These are phyloP conservation scores for Xylariales sp. DNA, from an alignment of 2,329 filamentous ascomycete genomes.

Conservation along the genomic window DNA sequence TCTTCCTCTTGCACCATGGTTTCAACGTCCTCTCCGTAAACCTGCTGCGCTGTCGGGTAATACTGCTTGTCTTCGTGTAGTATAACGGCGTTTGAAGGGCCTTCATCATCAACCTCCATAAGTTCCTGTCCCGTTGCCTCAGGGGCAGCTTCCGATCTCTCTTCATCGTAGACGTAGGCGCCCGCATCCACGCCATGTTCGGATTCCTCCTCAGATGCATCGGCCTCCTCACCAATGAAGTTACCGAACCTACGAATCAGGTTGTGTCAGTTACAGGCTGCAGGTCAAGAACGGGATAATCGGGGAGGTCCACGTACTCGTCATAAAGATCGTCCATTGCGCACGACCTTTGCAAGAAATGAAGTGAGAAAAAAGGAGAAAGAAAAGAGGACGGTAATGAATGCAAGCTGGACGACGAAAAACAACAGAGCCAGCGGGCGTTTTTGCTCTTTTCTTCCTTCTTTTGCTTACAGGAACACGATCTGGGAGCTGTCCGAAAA, in stretches of 20 bases:
- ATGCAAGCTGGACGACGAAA: too few species aligned
- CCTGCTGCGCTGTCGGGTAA: slow-evolving; percentile 94
- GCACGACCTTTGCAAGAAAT: too few species aligned
- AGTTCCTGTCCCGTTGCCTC: slow-evolving; percentile 70
- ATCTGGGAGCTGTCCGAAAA: too few species aligned
- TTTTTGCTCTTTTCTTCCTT: too few species aligned
- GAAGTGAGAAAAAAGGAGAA: too few species aligned
- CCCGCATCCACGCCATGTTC: slow-evolving; percentile 69
- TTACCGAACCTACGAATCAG: slow-evolving; percentile 74
- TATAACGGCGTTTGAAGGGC: slow-evolving; percentile 92
- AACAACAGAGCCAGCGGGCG: too few species aligned
- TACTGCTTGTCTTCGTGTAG: slow-evolving; percentile 99
- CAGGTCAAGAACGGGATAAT: background rate
- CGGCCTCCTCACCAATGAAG: slow-evolving; percentile 88
- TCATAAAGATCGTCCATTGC: slow-evolving; percentile 95
- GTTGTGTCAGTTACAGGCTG: slow-evolving; percentile 6
- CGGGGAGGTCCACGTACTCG: slow-evolving; percentile 60
- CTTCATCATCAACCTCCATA: slow-evolving; percentile 91
- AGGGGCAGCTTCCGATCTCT: slow-evolving; percentile 59
- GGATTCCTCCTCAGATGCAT: slow-evolving; percentile 82
- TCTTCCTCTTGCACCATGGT: slow-evolving; percentile 96
- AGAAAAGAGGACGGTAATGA: too few species aligned
- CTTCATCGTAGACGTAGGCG: slow-evolving; percentile 80
- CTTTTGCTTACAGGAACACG: too few species aligned
- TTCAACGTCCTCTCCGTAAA: slow-evolving; percentile 92